Conservation (phyloP, 1,139 yeast species). For the Zygosaccharomyces sapae region DNA sequence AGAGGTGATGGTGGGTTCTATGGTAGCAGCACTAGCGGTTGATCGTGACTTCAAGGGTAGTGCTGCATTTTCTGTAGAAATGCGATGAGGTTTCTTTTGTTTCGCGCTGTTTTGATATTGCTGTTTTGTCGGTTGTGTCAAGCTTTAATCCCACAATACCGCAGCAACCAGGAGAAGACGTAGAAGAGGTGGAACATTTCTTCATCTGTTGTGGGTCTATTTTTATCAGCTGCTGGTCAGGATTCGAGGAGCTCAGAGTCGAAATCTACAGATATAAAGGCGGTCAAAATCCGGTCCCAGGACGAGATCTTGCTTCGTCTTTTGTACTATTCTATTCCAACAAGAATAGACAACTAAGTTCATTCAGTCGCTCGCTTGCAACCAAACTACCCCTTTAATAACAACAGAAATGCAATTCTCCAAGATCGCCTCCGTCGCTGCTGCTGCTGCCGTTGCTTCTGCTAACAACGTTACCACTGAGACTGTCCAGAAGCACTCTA, state of each 20-base stretch:
- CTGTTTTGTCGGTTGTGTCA: background rate
- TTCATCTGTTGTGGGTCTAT: background rate
- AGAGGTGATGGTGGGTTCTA: too few species aligned
- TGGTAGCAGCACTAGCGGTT: too few species aligned
- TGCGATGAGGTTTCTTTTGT: background rate
- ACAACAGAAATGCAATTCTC: slow-evolving; percentile 37
- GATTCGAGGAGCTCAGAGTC: background rate
- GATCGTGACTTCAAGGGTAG: too few species aligned
- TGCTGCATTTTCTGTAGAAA: too few species aligned
- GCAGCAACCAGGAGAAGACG: background rate
- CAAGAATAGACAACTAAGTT: slow-evolving; percentile 12
- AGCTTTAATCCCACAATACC: background rate
- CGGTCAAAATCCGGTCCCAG: background rate
- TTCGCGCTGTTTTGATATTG: slow-evolving; percentile 1
- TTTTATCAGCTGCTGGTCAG: background rate
- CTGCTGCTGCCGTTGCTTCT: slow-evolving; percentile 37
- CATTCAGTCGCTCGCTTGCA: slow-evolving; percentile 28
- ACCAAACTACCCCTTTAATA: slow-evolving; percentile 4
- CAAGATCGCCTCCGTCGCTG: slow-evolving; percentile 36
- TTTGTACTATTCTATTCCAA: slow-evolving; percentile 1
- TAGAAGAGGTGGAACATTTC: background rate
- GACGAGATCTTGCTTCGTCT: background rate
- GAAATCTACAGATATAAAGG: background rate
- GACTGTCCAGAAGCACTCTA: slow-evolving; percentile 35
- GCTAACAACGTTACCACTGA: slow-evolving; percentile 38